Evolutionary conservation across 371 early-diverging fungal genomes (phyloP).

Genomic region (Apophysomyces variabilis): DNA sequence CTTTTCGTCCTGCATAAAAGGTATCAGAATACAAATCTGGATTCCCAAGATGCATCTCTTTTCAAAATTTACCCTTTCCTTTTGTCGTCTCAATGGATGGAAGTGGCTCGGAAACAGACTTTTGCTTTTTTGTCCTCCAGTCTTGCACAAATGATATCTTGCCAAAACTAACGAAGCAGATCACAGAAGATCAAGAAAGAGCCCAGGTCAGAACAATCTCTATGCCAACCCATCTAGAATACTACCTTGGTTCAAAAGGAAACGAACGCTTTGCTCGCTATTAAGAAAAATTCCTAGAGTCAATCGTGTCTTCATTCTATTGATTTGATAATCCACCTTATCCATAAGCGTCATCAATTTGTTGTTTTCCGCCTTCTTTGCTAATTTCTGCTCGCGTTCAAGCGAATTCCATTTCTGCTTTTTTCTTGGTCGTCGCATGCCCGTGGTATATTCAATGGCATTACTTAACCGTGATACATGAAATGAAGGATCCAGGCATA

Average conservation of each 20-base stretch:
- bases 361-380: conserved; percentile 61
- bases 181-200: conserved; percentile 11
- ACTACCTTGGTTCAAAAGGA: conserved; percentile 47
- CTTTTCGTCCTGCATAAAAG: conserved; percentile 28
- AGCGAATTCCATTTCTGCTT: conserved; percentile 65
- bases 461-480: conserved; percentile 63
- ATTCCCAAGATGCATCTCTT: conserved; percentile 2
- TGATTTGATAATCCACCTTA: conserved; percentile 34
- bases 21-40: conserved; percentile 10
- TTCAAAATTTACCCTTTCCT: conserved; percentile 45
- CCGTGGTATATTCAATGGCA: conserved; percentile 51
- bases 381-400: conserved; percentile 62
- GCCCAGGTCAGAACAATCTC: too few relatives aligned
- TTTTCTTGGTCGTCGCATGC: conserved; percentile 45
- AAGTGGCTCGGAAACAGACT: conserved; percentile 47
- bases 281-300: not conserved
- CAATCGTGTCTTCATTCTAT: not conserved
- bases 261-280: conserved; percentile 52
- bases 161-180: conserved; percentile 47
- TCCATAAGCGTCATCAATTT: conserved; percentile 68
- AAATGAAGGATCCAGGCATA: conserved; percentile 63
- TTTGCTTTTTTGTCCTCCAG: conserved; percentile 60
- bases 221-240: too few relatives aligned
- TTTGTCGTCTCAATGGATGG: conserved; percentile 61
- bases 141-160: conserved; percentile 66